Evolutionary conservation across 2,329 filamentous ascomycete species (phyloP).

Genomic region (Pseudogymnoascus destructans): DNA sequence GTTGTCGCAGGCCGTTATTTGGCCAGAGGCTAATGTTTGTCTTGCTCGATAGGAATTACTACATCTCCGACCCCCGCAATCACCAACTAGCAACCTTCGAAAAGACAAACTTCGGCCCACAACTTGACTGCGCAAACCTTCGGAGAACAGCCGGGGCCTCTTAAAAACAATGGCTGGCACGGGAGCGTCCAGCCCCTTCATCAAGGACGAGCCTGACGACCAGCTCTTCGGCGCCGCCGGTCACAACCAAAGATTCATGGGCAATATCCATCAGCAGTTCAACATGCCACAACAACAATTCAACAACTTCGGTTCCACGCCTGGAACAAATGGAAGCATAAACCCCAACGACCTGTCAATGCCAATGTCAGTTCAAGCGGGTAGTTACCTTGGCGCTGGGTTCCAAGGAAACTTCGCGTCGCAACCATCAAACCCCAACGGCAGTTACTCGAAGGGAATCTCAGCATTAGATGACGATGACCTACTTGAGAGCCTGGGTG

Average conservation of each 20-base stretch:
- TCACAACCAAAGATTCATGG: slow-evolving; percentile 23
- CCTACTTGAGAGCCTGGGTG: slow-evolving; percentile 59
- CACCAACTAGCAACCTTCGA: slow-evolving; percentile 4
- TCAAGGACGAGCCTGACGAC: slow-evolving; percentile 56
- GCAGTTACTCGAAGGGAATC: slow-evolving; percentile 64
- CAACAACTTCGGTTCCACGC: slow-evolving; percentile 23
- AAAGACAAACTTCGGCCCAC: not conserved
- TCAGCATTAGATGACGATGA: slow-evolving; percentile 81
- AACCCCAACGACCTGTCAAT: slow-evolving; percentile 79
- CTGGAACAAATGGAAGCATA: slow-evolving; percentile 41
- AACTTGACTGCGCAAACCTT: slow-evolving; percentile 10
- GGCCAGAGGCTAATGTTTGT: not conserved
- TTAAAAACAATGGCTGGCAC: slow-evolving; percentile 25
- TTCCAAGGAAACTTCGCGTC: slow-evolving; percentile 49
- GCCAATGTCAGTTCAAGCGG: slow-evolving; percentile 35
- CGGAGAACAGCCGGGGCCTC: not conserved
- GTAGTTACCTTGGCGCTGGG: slow-evolving; percentile 36
- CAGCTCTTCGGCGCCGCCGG: slow-evolving; percentile 35
- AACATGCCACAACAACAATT: slow-evolving; percentile 36
- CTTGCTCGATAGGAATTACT: not conserved
- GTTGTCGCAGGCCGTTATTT: not conserved
- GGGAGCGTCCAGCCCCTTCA: slow-evolving; percentile 39
- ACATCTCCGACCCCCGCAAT: not conserved
- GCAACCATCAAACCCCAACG: slow-evolving; percentile 41
- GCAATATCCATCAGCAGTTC: slow-evolving; percentile 22